Conservation (phyloP, 2,329 filamentous ascomycete species). For the Penicillium sp. region DNA sequence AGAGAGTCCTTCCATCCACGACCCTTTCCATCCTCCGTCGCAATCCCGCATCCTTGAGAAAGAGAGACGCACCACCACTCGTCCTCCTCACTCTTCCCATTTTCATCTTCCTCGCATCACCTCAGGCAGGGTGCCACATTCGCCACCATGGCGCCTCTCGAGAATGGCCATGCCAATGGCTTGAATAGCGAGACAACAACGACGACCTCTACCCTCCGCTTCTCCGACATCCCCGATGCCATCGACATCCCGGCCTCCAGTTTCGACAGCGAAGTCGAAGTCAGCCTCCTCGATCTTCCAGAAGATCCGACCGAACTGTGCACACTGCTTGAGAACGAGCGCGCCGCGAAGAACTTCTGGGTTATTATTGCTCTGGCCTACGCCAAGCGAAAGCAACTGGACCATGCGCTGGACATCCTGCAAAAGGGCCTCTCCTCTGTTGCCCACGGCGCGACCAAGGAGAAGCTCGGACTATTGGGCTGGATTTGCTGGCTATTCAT, state of each 20-base stretch:
- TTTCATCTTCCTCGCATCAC: neutral
- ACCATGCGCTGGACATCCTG: slow-evolving; percentile 73
- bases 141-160: slow-evolving; percentile 52
- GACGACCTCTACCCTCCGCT: slow-evolving; percentile 49
- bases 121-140: neutral
- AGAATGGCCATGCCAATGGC: slow-evolving; percentile 56
- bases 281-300: slow-evolving; percentile 85
- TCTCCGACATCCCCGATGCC: slow-evolving; percentile 62
- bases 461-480: slow-evolving; percentile 81
- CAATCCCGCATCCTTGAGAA: slow-evolving; percentile 13
- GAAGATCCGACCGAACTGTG: slow-evolving; percentile 96
- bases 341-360: slow-evolving; percentile 90
- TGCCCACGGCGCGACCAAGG: slow-evolving; percentile 68
- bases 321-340: slow-evolving; percentile 91
- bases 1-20: slow-evolving; percentile 15
- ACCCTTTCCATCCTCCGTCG: slow-evolving; percentile 20
- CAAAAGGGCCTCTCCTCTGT: slow-evolving; percentile 74
- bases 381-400: slow-evolving; percentile 91
- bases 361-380: slow-evolving; percentile 97
- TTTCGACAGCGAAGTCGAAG: slow-evolving; percentile 74
- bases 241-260: slow-evolving; percentile 66
- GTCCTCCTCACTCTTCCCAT: neutral
- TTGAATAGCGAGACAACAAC: slow-evolving; percentile 49
- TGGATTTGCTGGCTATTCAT: slow-evolving; percentile 90
- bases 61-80: neutral